Conservation (phyloP, 208 protist genomes). For the Trypanosoma vivax region DNA sequence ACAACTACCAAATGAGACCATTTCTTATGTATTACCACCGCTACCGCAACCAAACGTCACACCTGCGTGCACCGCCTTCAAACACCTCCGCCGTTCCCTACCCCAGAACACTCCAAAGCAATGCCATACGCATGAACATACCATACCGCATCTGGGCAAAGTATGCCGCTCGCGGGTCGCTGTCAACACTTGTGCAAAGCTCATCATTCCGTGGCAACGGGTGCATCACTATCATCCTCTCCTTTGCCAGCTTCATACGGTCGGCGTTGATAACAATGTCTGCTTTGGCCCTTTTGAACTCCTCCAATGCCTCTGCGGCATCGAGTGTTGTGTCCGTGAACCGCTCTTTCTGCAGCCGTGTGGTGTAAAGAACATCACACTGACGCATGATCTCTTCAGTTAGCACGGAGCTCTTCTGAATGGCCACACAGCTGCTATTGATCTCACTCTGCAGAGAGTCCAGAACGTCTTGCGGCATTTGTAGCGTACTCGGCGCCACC, state of each 20-base stretch:
- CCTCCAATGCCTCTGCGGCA: conserved; percentile 47
- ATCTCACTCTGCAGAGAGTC: conserved; percentile 41
- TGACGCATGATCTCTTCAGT: conserved; percentile 57
- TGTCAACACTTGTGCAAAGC: conserved; percentile 89
- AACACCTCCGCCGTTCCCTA: conserved; percentile 5
- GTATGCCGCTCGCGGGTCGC: conserved; percentile 94
- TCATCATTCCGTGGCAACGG: conserved; percentile 97
- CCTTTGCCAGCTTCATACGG: conserved; percentile 66
- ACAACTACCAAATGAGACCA: too few relatives aligned
- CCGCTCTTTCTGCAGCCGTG: conserved; percentile 96
- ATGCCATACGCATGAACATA: conserved; percentile 97
- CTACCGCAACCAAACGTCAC: too few relatives aligned
- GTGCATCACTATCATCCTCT: conserved; percentile 96
- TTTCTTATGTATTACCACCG: too few relatives aligned
- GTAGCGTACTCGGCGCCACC: conserved; percentile 80
- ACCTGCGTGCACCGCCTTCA: too few relatives aligned
- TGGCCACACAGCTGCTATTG: conserved; percentile 28
- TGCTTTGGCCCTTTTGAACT: conserved; percentile 85
- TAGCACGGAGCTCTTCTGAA: conserved; percentile 23
- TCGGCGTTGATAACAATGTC: conserved; percentile 66
- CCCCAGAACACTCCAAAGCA: conserved; percentile 89
- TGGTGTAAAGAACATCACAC: conserved; percentile 96
- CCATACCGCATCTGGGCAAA: conserved; percentile 98
- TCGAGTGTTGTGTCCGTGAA: conserved; percentile 55
- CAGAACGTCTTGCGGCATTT: conserved; percentile 87